phyloP scores from a whole-genome alignment of 805 yeast genomes.

The Barnettozyma sp. region DNA sequence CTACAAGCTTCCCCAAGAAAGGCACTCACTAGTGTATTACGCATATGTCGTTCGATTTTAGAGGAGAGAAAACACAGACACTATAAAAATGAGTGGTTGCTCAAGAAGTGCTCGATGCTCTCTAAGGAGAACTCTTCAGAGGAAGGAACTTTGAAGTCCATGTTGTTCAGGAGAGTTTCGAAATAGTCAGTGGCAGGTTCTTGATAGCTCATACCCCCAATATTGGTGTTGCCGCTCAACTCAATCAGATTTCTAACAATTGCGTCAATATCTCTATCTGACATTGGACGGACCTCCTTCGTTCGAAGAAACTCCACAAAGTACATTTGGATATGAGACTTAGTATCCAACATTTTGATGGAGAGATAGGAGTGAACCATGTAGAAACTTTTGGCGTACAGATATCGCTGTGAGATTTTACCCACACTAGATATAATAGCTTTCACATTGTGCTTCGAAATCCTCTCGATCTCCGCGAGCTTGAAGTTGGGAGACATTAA shows the following conservation, averaged over 20 bases:
- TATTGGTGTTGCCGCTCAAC: slow-evolving; percentile 8
- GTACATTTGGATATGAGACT: background rate
- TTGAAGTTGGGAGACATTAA: slow-evolving; percentile 2
- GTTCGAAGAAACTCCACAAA: background rate
- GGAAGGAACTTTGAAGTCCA: background rate
- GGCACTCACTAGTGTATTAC: no score
- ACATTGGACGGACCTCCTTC: background rate
- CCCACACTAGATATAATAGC: slow-evolving; percentile 8
- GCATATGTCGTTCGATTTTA: no score
- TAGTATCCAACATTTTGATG: slow-evolving; percentile 5
- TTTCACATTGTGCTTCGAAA: slow-evolving; percentile 7
- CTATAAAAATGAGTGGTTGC: slow-evolving; percentile 2
- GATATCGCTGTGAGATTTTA: slow-evolving; percentile 6
- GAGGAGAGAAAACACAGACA: no score
- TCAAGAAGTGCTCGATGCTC: slow-evolving; percentile 7
- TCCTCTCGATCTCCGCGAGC: slow-evolving; percentile 6
- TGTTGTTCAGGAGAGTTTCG: slow-evolving; percentile 4
- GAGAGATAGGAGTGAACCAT: slow-evolving; percentile 9
- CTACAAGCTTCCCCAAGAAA: no score
- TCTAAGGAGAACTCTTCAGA: slow-evolving; percentile 6
- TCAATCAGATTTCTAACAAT: slow-evolving; percentile 6
- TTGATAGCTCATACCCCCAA: slow-evolving; percentile 6
- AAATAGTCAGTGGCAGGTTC: slow-evolving; percentile 9
- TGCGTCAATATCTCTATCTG: slow-evolving; percentile 2
- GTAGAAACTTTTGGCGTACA: slow-evolving; percentile 9